Percentiles rank a stretch among this genome's conserved stretches.
phyloP scores from a whole-genome alignment of 1,139 yeast species.

The Kodamaea plutei region DNA sequence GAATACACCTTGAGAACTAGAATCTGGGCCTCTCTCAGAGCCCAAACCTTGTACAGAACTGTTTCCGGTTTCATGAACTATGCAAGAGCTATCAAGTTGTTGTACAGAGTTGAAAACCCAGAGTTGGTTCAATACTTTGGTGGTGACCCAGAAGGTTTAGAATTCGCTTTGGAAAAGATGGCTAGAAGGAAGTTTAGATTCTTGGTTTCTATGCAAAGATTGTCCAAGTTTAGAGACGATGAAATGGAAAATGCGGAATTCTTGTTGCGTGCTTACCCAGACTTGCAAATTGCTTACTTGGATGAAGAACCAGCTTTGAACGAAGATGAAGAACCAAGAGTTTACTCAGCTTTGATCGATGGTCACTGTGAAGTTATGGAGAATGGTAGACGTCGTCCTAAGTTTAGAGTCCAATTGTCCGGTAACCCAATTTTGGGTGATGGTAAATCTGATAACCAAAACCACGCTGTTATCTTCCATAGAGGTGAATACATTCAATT shows the following conservation, averaged over 20 bases:
- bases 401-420: slow-evolving; percentile 93
- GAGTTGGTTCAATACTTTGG: slow-evolving; percentile 98
- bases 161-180: slow-evolving; percentile 96
- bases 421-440: slow-evolving; percentile 99
- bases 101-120: slow-evolving; percentile 98
- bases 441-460: slow-evolving; percentile 99
- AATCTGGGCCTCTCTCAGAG: slow-evolving; percentile 98
- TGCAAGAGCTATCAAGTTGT: slow-evolving; percentile 94
- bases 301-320: slow-evolving; percentile 88
- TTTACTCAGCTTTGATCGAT: slow-evolving; percentile 93
- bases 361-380: slow-evolving; percentile 98
- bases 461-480: slow-evolving; percentile 93
- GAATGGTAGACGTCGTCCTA: slow-evolving; percentile 98
- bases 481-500: slow-evolving; percentile 98
- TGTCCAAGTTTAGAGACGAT: slow-evolving; percentile 93
- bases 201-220: slow-evolving; percentile 97
- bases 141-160: slow-evolving; percentile 94
- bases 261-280: slow-evolving; percentile 97
- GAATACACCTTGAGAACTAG: slow-evolving; percentile 97
- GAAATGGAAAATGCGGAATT: slow-evolving; percentile 98
- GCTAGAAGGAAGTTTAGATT: slow-evolving; percentile 98
- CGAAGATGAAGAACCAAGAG: slow-evolving; percentile 98
- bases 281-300: slow-evolving; percentile 94
- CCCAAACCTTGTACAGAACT: slow-evolving; percentile 97
- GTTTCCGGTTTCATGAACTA: slow-evolving; percentile 99